Evolutionary conservation across 2,329 filamentous ascomycete genomes (phyloP), one percentile per base, ranked within the genome.

Genomic region (Cladobotryum protrusum): DNA sequence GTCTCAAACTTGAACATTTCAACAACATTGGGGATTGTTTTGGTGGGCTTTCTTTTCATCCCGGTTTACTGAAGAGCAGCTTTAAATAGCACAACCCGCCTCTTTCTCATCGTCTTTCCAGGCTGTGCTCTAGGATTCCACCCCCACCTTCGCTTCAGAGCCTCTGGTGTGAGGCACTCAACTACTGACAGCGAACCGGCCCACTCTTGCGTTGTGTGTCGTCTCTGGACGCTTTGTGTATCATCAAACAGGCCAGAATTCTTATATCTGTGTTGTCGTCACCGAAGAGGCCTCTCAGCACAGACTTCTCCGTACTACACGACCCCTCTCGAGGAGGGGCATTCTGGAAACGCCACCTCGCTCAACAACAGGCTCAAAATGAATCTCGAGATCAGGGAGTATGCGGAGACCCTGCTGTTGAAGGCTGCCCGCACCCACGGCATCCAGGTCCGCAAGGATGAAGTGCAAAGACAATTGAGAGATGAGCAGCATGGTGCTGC

Each of bases 391-490:
- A 56, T 58, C 44, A 62, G 52, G 55, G 59, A 63, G 34, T 56
- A 60, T 44, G 64, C 66, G 47, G 62, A 68, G 52, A 55, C 60
- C 49, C 58, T 70, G 48, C 54, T 71, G 17, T 53, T 68, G 50
- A 60, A 63, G 48, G 66, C 61, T 32, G 60, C 58, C 47, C 63
- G 61, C 48, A 53, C 60, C 49, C 61, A 68, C 57, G 63, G 61
- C 56, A 54, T 68, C 55, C 54, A 59, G 49, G 56, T 58, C 46
- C 50, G 56, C 24, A 63, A 67, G 13, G 67, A 75, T 49, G 64
- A 68, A 34, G 60, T 76, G 37, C 64, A 64, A 46, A 58, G 59
- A 13, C 68, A 66, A 35, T 59, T 76, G 35, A 52, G 60, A 12
- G 67, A 73, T 48, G 56, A 58, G 1, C 56, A 66, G 8, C 59